Conservation (phyloP, 73 alveolate species). For the Uronychia setigera region DNA sequence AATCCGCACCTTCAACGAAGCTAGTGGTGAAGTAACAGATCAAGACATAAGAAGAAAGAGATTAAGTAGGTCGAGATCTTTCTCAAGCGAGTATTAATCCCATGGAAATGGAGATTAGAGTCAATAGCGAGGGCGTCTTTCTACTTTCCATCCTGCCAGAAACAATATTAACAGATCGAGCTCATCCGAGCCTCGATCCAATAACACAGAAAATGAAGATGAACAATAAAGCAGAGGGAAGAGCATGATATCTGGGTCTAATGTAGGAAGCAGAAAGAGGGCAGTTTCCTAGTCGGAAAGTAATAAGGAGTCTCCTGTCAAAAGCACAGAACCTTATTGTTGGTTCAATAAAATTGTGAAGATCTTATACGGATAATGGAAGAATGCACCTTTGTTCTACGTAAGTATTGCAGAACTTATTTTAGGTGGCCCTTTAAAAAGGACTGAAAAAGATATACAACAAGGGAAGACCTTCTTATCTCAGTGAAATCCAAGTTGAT, state of each 20-base stretch:
- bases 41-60: background rate
- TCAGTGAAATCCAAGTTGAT: slow-evolving; percentile 35
- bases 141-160: too few species aligned
- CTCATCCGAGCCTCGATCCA: too few species aligned
- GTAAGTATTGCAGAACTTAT: too few species aligned
- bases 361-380: background rate
- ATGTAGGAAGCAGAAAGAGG: too few species aligned
- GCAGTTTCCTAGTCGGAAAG: too few species aligned
- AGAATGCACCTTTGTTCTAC: background rate
- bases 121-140: too few species aligned
- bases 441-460: background rate
- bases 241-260: too few species aligned
- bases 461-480: slow-evolving; percentile 34
- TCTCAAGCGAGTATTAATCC: background rate
- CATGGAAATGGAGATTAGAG: too few species aligned
- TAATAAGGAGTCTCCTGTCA: too few species aligned
- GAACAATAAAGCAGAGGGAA: background rate
- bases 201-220: background rate
- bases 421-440: background rate
- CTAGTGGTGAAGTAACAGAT: background rate
- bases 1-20: background rate
- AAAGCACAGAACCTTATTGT: background rate
- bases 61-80: background rate
- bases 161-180: too few species aligned
- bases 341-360: background rate